Base-by-base conservation (phyloP, 768 basidiomycete genomes). In the Gloeostereum incarnatum region DNA sequence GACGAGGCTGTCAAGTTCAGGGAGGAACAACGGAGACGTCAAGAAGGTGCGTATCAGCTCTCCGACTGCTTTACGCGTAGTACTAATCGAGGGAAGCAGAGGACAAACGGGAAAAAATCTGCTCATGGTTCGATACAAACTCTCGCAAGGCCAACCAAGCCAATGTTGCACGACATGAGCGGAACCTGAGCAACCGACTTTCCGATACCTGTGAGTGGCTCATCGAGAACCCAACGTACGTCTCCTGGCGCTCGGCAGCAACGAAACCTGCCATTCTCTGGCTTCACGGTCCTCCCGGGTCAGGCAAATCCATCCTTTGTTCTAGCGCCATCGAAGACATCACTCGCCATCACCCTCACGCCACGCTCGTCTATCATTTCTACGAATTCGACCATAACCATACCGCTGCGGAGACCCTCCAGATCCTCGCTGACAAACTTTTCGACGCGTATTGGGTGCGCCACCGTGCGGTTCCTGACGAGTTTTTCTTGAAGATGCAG, bases 241-340 rank as follows among this genome's bases (percentile, higher is more conserved):
- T 13, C 13, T 5, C 17, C 18, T 40, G 39, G 39, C 13, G 20
- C n/a, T 8, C 13, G 6, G 31, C 16, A 18, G 32, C 5, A n/a
- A 39, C n/a, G 10, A 38, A 14, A n/a, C 9, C 36, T 11, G 26
- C 45, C n/a, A 39, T 54, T 11, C 25, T 54, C 3, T 54, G 52
- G 45, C 18, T 47, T 3, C 33, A 44, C 19, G 52, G 41, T 6
- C 45, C 50, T 17, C 42, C 52, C 9, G 52, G 39, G 1, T 37
- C 45, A 9, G 52, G 52, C 19, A 54, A 54, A 39, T 48, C 52
- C 4, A 29, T 48, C 20, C 48, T 54, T 3, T 48, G 45, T 9
- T 49, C 52, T 1, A 39, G 26, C 14, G 36, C 35, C 20, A 54
- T 54, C 23, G 36, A 42, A 9, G 34, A 27, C 3, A 13, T 42